Conservation (phyloP, 805 yeast species). For the Sugiyamaella valdiviana region DNA sequence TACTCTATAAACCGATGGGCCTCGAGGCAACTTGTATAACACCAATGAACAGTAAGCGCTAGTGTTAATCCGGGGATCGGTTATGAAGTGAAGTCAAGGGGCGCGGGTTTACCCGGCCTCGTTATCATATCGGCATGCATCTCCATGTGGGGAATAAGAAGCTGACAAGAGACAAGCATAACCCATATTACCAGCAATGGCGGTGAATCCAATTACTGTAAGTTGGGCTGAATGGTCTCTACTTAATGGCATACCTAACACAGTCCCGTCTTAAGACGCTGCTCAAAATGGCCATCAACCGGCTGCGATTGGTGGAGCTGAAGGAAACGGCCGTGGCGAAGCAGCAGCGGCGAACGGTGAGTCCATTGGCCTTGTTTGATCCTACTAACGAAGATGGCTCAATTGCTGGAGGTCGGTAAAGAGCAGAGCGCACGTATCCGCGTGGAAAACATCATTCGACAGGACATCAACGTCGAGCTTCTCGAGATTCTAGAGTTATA, state of each 20-base stretch:
- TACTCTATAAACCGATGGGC: too few relatives aligned
- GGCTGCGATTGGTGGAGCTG: conserved; percentile 64
- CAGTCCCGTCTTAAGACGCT: conserved; percentile 25
- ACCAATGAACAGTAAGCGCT: too few relatives aligned
- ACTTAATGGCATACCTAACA: background rate
- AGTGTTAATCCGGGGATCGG: too few relatives aligned
- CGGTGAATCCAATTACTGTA: background rate
- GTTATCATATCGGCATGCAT: too few relatives aligned
- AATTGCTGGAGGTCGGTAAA: conserved; percentile 59
- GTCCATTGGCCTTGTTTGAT: conserved; percentile 4
- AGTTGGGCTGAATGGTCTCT: background rate
- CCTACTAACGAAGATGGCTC: conserved; percentile 45
- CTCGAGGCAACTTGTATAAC: too few relatives aligned
- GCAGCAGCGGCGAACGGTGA: conserved; percentile 57
- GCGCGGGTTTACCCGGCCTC: too few relatives aligned
- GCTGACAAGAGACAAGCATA: background rate
- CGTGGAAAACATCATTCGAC: conserved; percentile 77
- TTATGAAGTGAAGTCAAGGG: too few relatives aligned
- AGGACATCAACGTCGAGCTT: conserved; percentile 73
- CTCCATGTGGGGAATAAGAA: background rate
- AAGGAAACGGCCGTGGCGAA: conserved; percentile 70
- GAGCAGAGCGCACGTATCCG: conserved; percentile 78
- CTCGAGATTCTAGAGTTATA: conserved; percentile 74
- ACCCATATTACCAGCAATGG: background rate
- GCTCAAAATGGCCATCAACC: conserved; percentile 63